Conservation (phyloP, 2,329 filamentous ascomycete species). For the Botryotinia globosa region DNA sequence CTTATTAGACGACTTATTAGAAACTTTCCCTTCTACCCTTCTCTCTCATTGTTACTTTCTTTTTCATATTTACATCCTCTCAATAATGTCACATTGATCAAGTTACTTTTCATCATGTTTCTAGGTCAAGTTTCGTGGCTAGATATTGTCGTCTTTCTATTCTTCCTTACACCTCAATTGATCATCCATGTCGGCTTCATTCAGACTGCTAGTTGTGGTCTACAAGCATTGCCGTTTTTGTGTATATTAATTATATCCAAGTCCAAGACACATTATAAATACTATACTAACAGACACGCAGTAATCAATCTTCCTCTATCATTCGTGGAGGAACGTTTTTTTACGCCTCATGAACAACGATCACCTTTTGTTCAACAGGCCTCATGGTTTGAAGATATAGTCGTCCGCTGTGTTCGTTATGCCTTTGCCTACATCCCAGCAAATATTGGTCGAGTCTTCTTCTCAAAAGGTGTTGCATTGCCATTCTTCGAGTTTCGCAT, state of each 20-base stretch:
- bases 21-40: neutral
- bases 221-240: slow-evolving; percentile 67
- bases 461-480: slow-evolving; percentile 68
- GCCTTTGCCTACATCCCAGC: slow-evolving; percentile 71
- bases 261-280: neutral
- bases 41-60: neutral
- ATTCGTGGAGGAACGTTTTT: slow-evolving; percentile 57
- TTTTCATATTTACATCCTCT: neutral
- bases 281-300: slow-evolving; percentile 37
- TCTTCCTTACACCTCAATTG: slow-evolving; percentile 70
- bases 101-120: slow-evolving; percentile 54
- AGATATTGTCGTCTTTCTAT: slow-evolving; percentile 70
- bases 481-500: slow-evolving; percentile 75
- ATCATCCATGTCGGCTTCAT: slow-evolving; percentile 64
- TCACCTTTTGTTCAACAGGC: slow-evolving; percentile 66
- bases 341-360: slow-evolving; percentile 45
- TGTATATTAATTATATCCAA: slow-evolving; percentile 46
- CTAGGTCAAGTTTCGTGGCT: slow-evolving; percentile 70
- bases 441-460: slow-evolving; percentile 70
- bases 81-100: neutral
- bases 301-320: slow-evolving; percentile 57
- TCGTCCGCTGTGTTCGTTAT: slow-evolving; percentile 74
- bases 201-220: slow-evolving; percentile 53
- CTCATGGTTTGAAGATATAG: slow-evolving; percentile 73
- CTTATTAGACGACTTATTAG: neutral